Base-by-base conservation (phyloP, 2,329 filamentous ascomycete genomes). In the Xylariaceae sp. region DNA sequence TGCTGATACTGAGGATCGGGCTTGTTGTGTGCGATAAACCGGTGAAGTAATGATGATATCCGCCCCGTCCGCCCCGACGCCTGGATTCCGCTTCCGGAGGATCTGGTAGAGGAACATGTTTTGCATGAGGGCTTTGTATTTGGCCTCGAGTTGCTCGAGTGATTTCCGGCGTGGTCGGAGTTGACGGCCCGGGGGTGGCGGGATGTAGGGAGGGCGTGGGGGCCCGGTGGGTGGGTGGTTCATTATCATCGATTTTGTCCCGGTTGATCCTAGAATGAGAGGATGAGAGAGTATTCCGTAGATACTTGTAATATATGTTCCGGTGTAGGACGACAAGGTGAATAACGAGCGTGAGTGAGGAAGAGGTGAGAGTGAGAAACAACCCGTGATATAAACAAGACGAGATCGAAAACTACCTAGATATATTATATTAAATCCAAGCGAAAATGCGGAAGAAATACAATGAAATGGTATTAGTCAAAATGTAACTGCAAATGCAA, bases 41-140 rank as follows among this genome's bases (percentile, higher is more conserved):
- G 8, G 37, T 13, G 37, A 42, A 30, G 4, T 30, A 30, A 30
- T 30, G 23, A 30, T 30, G 23, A 30, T 30, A 30, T 30, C 23
- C 23, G 23, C 23, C 23, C 23, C 23, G 23, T 30, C 49, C 3
- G 49, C 49, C 34, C 7, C 49, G 6, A 11, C n/a, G 49, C 23
- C 35, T 11, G 34, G 34, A 15, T 34, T 34, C 23, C 23, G 23
- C 49, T 51, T 51, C 13, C 10, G 34, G 11, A 51, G n/a, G 9
- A 30, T 11, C 5, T 51, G 49, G 13, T 51, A 66, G 53, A 62
- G 60, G 54, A 66, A 56, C 65, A 67, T 66, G 48, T 63, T 65
- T 23, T 60, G 57, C 66, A 68, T 68, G n/a, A 68, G 55, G n/a
- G 66, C 63, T 55, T 63, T 67, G 55, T 68, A 68, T 58, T 64